These are phyloP conservation scores for Ceriops tagal DNA, from an alignment of 345 rosid genomes.

Conservation along the genomic window DNA sequence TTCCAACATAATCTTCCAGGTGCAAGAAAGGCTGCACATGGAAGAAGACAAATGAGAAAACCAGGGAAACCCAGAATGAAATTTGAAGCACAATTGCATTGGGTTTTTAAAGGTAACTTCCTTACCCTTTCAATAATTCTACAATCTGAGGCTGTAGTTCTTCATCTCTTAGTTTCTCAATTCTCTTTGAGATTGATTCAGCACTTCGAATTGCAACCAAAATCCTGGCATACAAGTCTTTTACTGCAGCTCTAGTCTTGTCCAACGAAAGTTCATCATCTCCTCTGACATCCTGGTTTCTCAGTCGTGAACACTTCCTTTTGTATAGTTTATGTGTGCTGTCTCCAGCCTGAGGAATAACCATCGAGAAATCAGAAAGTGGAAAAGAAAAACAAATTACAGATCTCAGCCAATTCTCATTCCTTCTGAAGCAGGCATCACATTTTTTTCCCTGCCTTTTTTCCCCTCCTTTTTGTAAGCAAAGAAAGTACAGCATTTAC, in stretches of 20 bases:
- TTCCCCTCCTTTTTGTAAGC: neutral
- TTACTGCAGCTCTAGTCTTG: slow-evolving; percentile 57
- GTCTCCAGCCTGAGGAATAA: slow-evolving; percentile 54
- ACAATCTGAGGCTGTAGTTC: slow-evolving; percentile 65
- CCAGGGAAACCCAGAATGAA: slow-evolving; percentile 4
- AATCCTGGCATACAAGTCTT: slow-evolving; percentile 64
- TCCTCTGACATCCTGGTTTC: slow-evolving; percentile 51
- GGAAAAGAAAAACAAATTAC: neutral
- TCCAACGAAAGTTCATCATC: slow-evolving; percentile 40
- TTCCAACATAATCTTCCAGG: slow-evolving; percentile 70
- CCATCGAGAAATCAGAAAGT: slow-evolving; percentile 4
- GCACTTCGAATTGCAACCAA: slow-evolving; percentile 68
- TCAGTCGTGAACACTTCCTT: slow-evolving; percentile 50
- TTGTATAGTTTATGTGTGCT: slow-evolving; percentile 51
- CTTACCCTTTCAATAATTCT: slow-evolving; percentile 69
- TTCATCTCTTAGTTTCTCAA: slow-evolving; percentile 60
- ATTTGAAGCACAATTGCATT: neutral
- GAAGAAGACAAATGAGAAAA: slow-evolving; percentile 15
- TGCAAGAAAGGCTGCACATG: slow-evolving; percentile 41
- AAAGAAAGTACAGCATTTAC: no score
- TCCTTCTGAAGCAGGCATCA: neutral
- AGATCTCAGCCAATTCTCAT: neutral
- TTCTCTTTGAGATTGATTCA: slow-evolving; percentile 60
- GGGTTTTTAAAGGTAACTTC: slow-evolving; percentile 5
- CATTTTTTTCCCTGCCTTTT: neutral